Evolutionary conservation across 805 yeast species (phyloP).

Genomic region (Saturnispora besseyi): DNA sequence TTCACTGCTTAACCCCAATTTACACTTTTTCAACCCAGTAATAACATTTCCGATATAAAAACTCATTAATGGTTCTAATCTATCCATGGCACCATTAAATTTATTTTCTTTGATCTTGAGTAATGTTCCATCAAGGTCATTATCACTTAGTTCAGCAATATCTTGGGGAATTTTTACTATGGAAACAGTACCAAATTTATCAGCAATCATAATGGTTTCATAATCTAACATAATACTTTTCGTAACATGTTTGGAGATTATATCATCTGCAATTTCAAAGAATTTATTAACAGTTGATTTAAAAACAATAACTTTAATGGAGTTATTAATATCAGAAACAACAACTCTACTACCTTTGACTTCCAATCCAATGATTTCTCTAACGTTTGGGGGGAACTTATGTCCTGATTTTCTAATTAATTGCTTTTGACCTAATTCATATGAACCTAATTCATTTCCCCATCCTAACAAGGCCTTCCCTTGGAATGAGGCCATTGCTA

Average conservation of each 20-base stretch:
- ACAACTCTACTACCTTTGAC: slow-evolving; percentile 52
- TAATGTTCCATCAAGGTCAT: slow-evolving; percentile 38
- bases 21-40: slow-evolving; percentile 47
- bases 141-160: slow-evolving; percentile 39
- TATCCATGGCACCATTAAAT: slow-evolving; percentile 44
- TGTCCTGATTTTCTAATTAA: slow-evolving; percentile 57
- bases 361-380: slow-evolving; percentile 44
- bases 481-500: slow-evolving; percentile 45
- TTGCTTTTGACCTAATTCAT: slow-evolving; percentile 73
- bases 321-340: slow-evolving; percentile 63
- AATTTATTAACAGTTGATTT: slow-evolving; percentile 42
- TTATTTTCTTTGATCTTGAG: slow-evolving; percentile 26
- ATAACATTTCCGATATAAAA: slow-evolving; percentile 65
- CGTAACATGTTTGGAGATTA: slow-evolving; percentile 57
- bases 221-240: slow-evolving; percentile 54
- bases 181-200: slow-evolving; percentile 75
- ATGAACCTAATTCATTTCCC: slow-evolving; percentile 45
- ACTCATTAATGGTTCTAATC: slow-evolving; percentile 45
- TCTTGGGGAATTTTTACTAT: slow-evolving; percentile 52
- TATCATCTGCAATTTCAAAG: slow-evolving; percentile 61
- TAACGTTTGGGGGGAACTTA: slow-evolving; percentile 26
- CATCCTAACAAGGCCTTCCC: slow-evolving; percentile 55
- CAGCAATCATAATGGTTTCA: slow-evolving; percentile 75
- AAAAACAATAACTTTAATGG: slow-evolving; percentile 49
- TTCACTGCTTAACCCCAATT: slow-evolving; percentile 51